phyloP scores from a whole-genome alignment of 164 flowering plant species.

The Nelumbo lutea region DNA sequence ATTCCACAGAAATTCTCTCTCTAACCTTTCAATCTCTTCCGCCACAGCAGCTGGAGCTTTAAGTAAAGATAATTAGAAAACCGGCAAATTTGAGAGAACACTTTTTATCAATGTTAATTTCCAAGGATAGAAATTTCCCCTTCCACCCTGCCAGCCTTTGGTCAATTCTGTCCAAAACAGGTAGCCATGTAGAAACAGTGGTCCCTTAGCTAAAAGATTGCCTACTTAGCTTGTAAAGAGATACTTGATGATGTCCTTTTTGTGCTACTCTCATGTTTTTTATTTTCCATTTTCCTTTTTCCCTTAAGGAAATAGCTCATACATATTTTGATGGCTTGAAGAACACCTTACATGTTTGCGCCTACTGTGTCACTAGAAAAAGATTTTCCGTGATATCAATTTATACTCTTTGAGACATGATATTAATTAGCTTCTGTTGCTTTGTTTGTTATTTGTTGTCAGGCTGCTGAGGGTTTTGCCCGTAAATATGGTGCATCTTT shows the following conservation, averaged over 20 bases:
- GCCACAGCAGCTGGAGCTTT: no score
- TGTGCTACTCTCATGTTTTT: neutral
- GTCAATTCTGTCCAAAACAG: no score
- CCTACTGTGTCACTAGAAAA: neutral
- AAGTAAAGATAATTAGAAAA: no score
- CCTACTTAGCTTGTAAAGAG: neutral
- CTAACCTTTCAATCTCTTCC: no score
- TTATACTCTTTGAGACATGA: neutral
- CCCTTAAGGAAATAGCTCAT: neutral
- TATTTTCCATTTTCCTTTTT: neutral
- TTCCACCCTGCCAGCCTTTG: no score
- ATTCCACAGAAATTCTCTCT: no score
- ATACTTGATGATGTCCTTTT: neutral
- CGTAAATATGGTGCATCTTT: slow-evolving; percentile 57
- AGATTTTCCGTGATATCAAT: neutral
- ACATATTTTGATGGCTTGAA: neutral
- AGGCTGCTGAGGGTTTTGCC: slow-evolving; percentile 98
- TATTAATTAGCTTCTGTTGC: neutral
- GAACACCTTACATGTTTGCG: neutral
- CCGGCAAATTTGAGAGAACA: no score
- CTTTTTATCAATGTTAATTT: no score
- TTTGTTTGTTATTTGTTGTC: slow-evolving; percentile 17
- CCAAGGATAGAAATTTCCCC: no score
- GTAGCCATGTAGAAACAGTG: no score
- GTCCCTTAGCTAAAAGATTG: no score